Conservation (phyloP, 1,284 basidiomycete genomes). For the Bjerkandera adusta region DNA sequence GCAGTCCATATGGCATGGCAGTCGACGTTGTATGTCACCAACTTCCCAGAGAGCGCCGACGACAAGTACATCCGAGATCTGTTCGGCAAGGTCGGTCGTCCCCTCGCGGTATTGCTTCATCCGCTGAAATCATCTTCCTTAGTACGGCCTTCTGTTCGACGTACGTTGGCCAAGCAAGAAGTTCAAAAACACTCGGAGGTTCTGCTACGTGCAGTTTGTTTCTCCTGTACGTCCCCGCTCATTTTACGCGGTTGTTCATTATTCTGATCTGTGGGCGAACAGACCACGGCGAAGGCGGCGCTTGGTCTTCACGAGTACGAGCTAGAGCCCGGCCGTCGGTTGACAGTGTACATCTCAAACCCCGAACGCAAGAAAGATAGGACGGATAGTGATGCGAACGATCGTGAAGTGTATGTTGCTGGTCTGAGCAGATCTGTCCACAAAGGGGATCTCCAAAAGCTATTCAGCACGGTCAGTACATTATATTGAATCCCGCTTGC, state of each 20-base stretch:
- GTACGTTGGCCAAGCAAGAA: constrained; percentile 98
- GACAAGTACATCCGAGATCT: constrained; percentile 74
- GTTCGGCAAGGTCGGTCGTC: constrained; percentile 66
- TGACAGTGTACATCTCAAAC: constrained; percentile 89
- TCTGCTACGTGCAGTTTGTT: constrained; percentile 93
- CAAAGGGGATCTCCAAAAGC: constrained; percentile 68
- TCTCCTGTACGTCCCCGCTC: constrained; percentile 59
- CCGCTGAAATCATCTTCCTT: constrained; percentile 9
- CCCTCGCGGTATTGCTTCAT: neutral
- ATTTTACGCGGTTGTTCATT: too few relatives aligned
- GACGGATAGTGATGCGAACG: constrained; percentile 81
- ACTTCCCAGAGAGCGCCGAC: constrained; percentile 88
- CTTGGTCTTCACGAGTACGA: constrained; percentile 78
- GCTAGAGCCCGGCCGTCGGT: constrained; percentile 58
- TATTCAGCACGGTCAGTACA: constrained; percentile 69
- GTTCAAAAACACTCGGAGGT: constrained; percentile 86
- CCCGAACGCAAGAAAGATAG: constrained; percentile 87
- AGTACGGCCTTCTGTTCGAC: constrained; percentile 92
- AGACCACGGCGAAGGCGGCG: constrained; percentile 76
- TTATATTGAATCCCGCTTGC: neutral
- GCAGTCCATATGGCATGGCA: constrained; percentile 89
- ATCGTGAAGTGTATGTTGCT: constrained; percentile 83
- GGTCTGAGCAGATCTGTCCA: constrained; percentile 77
- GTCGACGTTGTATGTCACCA: constrained; percentile 95
- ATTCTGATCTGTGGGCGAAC: neutral